Percentiles rank a stretch among this genome's conserved stretches.
phyloP scores from a whole-genome alignment of 257 asterid genomes.

The Jacaranda mimosifolia region DNA sequence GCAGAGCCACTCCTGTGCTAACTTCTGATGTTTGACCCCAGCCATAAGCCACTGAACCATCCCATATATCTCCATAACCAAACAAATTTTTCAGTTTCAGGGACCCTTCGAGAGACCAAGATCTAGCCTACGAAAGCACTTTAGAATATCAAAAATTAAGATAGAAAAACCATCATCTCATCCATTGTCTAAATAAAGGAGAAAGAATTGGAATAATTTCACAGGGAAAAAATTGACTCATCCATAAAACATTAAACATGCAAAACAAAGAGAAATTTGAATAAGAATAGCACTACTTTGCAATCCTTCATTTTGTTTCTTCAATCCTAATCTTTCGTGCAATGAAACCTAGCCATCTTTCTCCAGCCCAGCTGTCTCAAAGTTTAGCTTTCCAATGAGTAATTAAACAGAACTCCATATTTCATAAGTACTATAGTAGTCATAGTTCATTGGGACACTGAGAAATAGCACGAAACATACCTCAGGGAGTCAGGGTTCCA shows the following conservation, averaged over 20 bases:
- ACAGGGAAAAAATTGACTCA: not conserved
- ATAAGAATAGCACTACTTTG: not conserved
- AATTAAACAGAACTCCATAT: not conserved
- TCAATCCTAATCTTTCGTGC: not conserved
- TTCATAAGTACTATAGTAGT: not conserved
- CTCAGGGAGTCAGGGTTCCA: no score
- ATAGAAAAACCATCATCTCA: conserved; percentile 18
- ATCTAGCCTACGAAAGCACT: conserved; percentile 73
- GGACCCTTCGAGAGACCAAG: conserved; percentile 83
- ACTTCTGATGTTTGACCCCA: conserved; percentile 84
- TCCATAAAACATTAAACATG: not conserved
- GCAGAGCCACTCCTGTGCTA: conserved; percentile 81
- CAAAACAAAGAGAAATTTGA: conserved; percentile 1
- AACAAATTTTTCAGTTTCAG: conserved; percentile 79
- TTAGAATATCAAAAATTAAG: conserved; percentile 39
- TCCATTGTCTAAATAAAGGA: conserved; percentile 13
- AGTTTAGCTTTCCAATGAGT: not conserved
- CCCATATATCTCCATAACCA: conserved; percentile 98
- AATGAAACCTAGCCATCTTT: conserved; percentile 10
- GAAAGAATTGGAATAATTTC: not conserved
- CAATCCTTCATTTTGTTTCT: not conserved
- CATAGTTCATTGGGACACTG: no score
- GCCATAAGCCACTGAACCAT: conserved; percentile 86
- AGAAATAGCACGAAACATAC: no score
- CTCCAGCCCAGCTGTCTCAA: not conserved